Conservation (phyloP, 2,329 filamentous ascomycete species). For the Aureobasidium sp. region DNA sequence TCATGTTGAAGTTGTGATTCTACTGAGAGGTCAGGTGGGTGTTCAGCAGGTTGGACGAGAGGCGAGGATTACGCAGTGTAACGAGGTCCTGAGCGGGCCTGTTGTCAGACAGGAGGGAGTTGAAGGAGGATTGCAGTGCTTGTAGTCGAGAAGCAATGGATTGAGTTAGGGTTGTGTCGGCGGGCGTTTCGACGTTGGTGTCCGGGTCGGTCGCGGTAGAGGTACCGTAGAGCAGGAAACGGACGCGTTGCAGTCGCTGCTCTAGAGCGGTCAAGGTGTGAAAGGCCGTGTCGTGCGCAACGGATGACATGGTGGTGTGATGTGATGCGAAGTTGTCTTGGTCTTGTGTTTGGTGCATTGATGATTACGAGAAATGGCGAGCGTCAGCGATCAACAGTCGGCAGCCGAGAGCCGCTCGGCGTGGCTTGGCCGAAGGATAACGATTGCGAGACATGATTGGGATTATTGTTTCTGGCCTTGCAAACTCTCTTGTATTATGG, state of each 20-base stretch:
- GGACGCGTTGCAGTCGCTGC: conserved; percentile 38
- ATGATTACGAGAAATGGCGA: background rate
- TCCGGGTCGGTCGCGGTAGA: conserved; percentile 22
- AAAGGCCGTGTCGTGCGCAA: conserved; percentile 2
- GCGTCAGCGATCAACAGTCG: background rate
- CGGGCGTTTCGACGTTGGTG: background rate
- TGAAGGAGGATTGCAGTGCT: conserved; percentile 31
- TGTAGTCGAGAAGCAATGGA: conserved; percentile 31
- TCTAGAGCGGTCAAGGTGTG: conserved; percentile 40
- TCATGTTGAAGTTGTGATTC: conserved; percentile 1
- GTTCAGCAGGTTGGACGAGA: background rate
- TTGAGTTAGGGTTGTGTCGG: background rate
- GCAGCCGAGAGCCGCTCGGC: background rate
- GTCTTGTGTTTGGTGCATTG: background rate
- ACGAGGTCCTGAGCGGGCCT: conserved; percentile 34
- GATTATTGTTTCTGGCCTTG: background rate
- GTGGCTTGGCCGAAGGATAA: conserved; percentile 7
- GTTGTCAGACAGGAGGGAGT: conserved; percentile 29
- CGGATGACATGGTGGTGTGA: conserved; percentile 8
- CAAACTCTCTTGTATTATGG: background rate
- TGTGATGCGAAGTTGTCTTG: background rate
- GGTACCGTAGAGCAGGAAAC: conserved; percentile 36
- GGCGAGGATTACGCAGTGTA: conserved; percentile 29
- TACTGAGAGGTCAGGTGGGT: background rate
- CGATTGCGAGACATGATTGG: background rate